Evolutionary conservation across 2,329 filamentous ascomycete genomes (phyloP).

Genomic region (Massarina eburnea): DNA sequence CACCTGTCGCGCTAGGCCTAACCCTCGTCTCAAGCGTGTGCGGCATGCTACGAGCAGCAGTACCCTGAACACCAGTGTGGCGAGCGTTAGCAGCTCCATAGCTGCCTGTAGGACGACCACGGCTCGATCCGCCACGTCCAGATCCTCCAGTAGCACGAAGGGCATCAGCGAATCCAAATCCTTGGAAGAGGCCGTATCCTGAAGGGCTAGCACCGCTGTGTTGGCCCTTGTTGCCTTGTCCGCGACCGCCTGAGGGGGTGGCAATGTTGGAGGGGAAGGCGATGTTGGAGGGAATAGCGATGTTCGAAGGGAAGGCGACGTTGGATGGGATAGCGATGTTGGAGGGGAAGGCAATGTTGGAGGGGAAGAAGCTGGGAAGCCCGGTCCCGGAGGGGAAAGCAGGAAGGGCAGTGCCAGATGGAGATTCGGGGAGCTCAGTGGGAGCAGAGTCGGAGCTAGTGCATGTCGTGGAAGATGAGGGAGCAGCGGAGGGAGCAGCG

Average conservation of each 20-base stretch:
- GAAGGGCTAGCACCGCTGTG: slow-evolving; percentile 17
- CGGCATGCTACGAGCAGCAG: slow-evolving; percentile 13
- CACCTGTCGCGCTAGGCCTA: slow-evolving; percentile 19
- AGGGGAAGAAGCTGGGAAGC: not conserved
- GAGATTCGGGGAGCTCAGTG: not conserved
- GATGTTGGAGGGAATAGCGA: no score
- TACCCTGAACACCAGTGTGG: slow-evolving; percentile 8
- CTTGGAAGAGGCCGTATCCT: slow-evolving; percentile 8
- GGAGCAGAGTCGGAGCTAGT: not conserved
- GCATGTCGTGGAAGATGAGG: not conserved
- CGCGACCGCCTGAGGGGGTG: no score
- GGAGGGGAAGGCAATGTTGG: not conserved
- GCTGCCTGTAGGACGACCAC: no score
- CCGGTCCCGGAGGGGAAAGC: not conserved
- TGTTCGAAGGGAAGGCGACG: not conserved
- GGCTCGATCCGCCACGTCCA: no score
- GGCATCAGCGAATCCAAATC: not conserved
- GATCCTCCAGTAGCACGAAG: not conserved
- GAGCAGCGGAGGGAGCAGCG: not conserved
- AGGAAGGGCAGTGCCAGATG: not conserved
- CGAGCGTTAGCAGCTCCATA: not conserved
- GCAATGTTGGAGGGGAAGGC: not conserved
- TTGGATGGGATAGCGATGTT: not conserved
- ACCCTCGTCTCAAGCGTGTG: slow-evolving; percentile 26
- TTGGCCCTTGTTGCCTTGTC: not conserved